These are phyloP conservation scores for Mortierella antarctica DNA, from an alignment of 192 early-diverging fungal species.

Conservation along the genomic window DNA sequence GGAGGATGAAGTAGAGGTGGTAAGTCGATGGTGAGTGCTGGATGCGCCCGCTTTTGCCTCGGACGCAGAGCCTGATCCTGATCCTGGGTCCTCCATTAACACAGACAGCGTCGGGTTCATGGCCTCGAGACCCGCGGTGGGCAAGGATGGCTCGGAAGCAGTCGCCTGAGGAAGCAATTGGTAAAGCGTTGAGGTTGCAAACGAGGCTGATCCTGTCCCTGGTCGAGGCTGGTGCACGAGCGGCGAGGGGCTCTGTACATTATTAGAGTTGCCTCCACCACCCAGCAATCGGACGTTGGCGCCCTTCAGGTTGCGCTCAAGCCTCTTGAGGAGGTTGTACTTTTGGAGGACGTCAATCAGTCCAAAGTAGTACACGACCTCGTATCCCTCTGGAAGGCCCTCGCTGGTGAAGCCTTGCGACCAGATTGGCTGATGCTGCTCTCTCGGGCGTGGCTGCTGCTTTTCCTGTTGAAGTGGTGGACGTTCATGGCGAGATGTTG, in stretches of 20 bases:
- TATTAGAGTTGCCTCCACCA: neutral
- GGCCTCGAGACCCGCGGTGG: constrained; percentile 1
- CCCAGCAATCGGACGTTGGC: constrained; percentile 42
- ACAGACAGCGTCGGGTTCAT: constrained; percentile 27
- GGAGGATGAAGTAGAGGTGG: neutral
- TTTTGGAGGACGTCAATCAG: constrained; percentile 48
- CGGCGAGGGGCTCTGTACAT: neutral
- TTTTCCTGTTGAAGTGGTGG: neutral
- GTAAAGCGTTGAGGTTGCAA: constrained; percentile 27
- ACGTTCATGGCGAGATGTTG: neutral
- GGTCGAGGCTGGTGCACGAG: constrained; percentile 7
- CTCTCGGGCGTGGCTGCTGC: neutral
- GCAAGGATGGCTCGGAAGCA: constrained; percentile 31
- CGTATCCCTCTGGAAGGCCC: constrained; percentile 21
- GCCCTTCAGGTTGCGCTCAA: constrained; percentile 42
- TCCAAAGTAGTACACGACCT: constrained; percentile 49
- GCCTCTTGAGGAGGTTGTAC: constrained; percentile 42
- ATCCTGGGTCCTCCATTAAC: constrained; percentile 22
- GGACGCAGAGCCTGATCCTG: neutral
- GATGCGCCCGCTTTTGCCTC: too few relatives aligned
- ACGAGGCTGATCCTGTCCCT: constrained; percentile 21
- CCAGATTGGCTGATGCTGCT: constrained; percentile 3
- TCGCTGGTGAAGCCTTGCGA: constrained; percentile 34
- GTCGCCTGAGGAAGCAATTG: constrained; percentile 36
- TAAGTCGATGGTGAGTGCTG: too few relatives aligned